Percentiles rank a stretch among this genome's conserved stretches.
phyloP scores from a whole-genome alignment of 352 stramenopile genomes.

The Aphanomyces cochlioides region DNA sequence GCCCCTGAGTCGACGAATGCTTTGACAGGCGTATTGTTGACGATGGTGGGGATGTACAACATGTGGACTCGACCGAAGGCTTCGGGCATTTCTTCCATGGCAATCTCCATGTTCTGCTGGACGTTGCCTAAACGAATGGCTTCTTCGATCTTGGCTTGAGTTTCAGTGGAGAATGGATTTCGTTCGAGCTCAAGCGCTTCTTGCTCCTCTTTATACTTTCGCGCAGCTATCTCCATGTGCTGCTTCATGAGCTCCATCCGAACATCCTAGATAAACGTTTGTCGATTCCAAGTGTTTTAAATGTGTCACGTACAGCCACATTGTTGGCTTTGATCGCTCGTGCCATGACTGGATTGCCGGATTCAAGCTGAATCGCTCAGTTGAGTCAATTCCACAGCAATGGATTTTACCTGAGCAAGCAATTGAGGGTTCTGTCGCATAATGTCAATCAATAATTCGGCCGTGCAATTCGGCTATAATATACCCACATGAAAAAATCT shows the following conservation, averaged over 20 bases:
- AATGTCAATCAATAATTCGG: conserved; percentile 76
- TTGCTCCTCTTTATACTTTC: conserved; percentile 75
- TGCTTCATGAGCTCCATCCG: conserved; percentile 81
- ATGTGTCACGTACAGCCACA: conserved; percentile 47
- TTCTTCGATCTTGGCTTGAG: conserved; percentile 80
- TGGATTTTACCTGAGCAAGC: conserved; percentile 45
- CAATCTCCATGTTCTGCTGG: conserved; percentile 87
- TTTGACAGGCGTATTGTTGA: conserved; percentile 80
- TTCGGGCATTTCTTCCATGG: conserved; percentile 85
- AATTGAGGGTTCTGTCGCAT: conserved; percentile 79
- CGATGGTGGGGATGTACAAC: conserved; percentile 85
- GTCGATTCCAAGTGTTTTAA: neutral
- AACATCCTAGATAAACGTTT: conserved; percentile 47
- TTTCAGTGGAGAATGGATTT: conserved; percentile 72
- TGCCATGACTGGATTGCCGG: conserved; percentile 59
- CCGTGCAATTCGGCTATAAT: conserved; percentile 49
- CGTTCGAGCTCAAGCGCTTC: conserved; percentile 61
- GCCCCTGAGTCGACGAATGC: conserved; percentile 89
- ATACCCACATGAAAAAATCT: neutral
- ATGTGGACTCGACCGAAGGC: conserved; percentile 83
- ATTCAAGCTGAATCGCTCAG: conserved; percentile 44
- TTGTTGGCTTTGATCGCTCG: conserved; percentile 62
- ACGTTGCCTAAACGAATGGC: conserved; percentile 80
- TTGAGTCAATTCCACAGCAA: neutral
- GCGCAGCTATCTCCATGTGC: conserved; percentile 76